phyloP scores from a whole-genome alignment of 768 basidiomycete genomes.

The Mycena kentingensis region DNA sequence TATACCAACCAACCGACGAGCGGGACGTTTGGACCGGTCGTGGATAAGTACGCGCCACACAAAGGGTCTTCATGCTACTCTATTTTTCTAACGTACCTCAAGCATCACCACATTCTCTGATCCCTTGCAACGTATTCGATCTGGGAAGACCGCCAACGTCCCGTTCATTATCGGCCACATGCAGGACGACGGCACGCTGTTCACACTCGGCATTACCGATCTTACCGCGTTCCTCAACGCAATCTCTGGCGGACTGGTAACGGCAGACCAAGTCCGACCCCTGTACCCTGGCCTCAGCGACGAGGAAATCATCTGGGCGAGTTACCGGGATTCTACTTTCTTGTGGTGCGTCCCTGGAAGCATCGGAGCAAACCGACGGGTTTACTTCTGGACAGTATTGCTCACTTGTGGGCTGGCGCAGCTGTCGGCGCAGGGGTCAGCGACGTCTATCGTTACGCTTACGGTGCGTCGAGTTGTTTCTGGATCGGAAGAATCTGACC shows the following conservation, averaged over 20 bases:
- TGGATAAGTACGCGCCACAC: constrained; percentile 8
- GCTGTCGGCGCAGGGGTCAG: constrained; percentile 15
- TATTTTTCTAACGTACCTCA: no score
- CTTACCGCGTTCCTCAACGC: neutral
- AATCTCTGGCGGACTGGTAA: neutral
- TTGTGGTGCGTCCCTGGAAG: constrained; percentile 11
- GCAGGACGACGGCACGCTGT: no score
- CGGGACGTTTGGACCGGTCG: neutral
- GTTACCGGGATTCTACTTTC: constrained; percentile 15
- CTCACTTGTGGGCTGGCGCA: constrained; percentile 14
- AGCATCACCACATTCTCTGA: no score
- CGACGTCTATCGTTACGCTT: constrained; percentile 23
- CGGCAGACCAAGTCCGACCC: constrained; percentile 13
- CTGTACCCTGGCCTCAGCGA: constrained; percentile 20
- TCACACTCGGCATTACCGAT: constrained; percentile 2
- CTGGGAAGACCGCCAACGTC: no score
- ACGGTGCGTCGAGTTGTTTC: constrained; percentile 20
- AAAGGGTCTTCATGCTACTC: neutral
- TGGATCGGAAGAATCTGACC: constrained; percentile 1
- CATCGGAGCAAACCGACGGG: neutral
- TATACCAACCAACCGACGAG: constrained; percentile 16
- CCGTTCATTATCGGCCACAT: no score
- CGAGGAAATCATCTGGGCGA: constrained; percentile 8
- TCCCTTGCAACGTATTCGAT: no score
- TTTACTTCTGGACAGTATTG: constrained; percentile 12